Conservation (phyloP, 129 eudicot genomes). For the Flaveria bidentis region DNA sequence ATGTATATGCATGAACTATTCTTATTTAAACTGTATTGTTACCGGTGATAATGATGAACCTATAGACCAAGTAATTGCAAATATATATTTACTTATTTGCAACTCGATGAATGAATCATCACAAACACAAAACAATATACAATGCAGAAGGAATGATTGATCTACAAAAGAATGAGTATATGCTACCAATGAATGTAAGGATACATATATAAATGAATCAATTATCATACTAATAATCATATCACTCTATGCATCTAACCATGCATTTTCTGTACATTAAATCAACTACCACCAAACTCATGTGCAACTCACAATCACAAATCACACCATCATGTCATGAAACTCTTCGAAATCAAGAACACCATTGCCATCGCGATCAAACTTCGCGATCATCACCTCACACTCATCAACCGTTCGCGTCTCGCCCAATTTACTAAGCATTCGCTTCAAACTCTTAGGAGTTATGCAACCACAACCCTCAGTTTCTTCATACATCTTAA, state of each 20-base stretch:
- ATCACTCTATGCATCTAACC: not conserved
- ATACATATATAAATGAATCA: not conserved
- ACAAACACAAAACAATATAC: not conserved
- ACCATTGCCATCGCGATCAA: slow-evolving; percentile 62
- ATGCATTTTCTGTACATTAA: not conserved
- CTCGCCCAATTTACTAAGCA: slow-evolving; percentile 60
- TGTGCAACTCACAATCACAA: slow-evolving; percentile 5
- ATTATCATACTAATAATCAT: not conserved
- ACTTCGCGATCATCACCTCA: slow-evolving; percentile 48
- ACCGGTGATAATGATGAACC: too few species aligned
- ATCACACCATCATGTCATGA: slow-evolving; percentile 51
- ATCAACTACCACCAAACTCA: not conserved
- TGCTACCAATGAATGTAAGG: too few species aligned
- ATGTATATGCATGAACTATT: too few species aligned
- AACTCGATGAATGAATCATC: not conserved
- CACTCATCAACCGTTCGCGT: slow-evolving; percentile 46
- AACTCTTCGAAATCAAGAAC: slow-evolving; percentile 59
- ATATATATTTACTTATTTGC: not conserved
- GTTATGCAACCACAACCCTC: slow-evolving; percentile 47
- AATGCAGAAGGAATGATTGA: too few species aligned
- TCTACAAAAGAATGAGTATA: too few species aligned
- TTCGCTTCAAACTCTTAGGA: slow-evolving; percentile 60
- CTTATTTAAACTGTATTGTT: too few species aligned
- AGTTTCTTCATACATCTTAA: slow-evolving; percentile 49
- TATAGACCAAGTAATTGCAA: not conserved